Base-by-base conservation (phyloP, 2,329 filamentous ascomycete species). In the Helotiales sp. region DNA sequence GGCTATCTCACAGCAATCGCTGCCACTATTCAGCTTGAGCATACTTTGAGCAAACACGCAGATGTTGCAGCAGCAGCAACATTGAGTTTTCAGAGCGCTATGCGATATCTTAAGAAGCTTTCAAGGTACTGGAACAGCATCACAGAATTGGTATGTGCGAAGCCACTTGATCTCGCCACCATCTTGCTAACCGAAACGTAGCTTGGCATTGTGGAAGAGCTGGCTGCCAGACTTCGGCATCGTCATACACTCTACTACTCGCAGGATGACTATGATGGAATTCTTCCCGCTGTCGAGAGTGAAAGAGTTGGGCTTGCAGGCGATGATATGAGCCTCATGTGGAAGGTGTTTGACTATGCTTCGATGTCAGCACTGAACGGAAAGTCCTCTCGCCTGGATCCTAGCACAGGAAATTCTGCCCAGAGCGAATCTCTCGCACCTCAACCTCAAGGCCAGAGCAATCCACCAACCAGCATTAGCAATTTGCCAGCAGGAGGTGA, bases 271-370 rank as follows among this genome's bases (percentile, higher is more conserved):
- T 71, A 71, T 49, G 67, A 71, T 52, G 69, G 66, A 1, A 71
- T 71, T 52, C 43, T 71, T 7, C 69, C 69, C 8, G 66, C 61
- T 17, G 67, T 69, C 13, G 67, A 69, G 49, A 67, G 66, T 8
- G 66, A 70, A 54, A 45, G 69, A 24, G 67, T 71, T 13, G 65
- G 65, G 13, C 63, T 71, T 20, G 67, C 67, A 30, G 65, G 64
- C 58, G 67, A 69, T 22, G 69, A 71, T 40, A 61, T 61, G 8
- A 64, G 47, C 2, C 54, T 71, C 2, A 71, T 71, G 69, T 71
- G 69, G 69, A 71, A 69, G 28, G 64, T 71, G 1, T 71, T 71
- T 24, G 69, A 71, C 40, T 71, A 69, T 28, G 69, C 69, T 37
- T 69, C 67, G 6, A 69, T 71, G 65, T 71, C 69, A 37, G 64